Conservation (phyloP, 495 filamentous ascomycete genomes). For the Lasiosphaeriaceae sp. region DNA sequence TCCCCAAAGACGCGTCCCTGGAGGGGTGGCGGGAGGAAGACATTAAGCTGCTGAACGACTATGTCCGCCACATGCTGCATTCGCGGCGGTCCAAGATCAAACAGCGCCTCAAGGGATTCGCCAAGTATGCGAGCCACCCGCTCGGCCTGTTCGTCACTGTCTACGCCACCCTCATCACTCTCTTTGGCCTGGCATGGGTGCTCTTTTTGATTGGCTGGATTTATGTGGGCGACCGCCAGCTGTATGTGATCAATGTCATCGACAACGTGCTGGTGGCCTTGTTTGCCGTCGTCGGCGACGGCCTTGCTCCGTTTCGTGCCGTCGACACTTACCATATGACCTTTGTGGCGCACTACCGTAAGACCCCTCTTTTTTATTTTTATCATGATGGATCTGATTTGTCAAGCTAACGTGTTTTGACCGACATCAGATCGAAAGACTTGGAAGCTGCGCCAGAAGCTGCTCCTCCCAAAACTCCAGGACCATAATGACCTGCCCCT, state of each 20-base stretch:
- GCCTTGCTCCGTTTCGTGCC: conserved; percentile 68
- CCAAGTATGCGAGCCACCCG: conserved; percentile 66
- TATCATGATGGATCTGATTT: too few species aligned
- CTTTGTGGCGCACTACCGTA: conserved; percentile 54
- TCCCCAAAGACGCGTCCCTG: conserved; percentile 61
- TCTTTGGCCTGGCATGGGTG: conserved; percentile 80
- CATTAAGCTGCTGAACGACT: conserved; percentile 69
- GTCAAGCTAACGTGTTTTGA: conserved; percentile 11
- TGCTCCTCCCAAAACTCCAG: conserved; percentile 57
- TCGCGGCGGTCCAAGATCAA: conserved; percentile 72
- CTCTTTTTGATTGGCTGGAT: conserved; percentile 85
- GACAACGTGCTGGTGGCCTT: conserved; percentile 74
- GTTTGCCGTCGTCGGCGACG: conserved; percentile 74
- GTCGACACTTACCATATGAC: conserved; percentile 81
- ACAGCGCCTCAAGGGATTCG: conserved; percentile 68
- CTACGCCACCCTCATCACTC: conserved; percentile 75
- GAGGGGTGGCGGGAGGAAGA: conserved; percentile 68
- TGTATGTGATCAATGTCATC: conserved; percentile 69
- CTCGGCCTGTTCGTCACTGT: conserved; percentile 73
- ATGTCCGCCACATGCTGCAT: conserved; percentile 78
- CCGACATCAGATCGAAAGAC: conserved; percentile 65
- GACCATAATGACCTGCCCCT: conserved; percentile 69
- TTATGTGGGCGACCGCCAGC: conserved; percentile 66
- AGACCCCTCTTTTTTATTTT: not conserved
- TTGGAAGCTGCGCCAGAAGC: conserved; percentile 63